A percentile compares a stretch with the other conserved stretches of the same genome.
Evolutionary conservation across 805 yeast species (phyloP).

Genomic region (Citeromyces nyonsensis): DNA sequence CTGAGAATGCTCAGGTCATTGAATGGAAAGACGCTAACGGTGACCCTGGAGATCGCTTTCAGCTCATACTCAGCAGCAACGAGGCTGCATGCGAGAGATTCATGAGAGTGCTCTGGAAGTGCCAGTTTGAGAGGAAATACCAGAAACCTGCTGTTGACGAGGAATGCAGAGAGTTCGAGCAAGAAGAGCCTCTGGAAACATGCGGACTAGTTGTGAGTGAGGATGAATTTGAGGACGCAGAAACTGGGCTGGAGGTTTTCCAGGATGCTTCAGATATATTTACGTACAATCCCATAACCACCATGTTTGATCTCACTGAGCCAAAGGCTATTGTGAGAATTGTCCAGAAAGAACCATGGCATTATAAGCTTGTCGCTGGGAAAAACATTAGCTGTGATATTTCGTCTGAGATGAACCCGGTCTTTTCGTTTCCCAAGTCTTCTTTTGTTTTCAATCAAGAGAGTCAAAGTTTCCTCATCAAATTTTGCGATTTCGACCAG

Average conservation of each 20-base stretch:
- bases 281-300: background rate
- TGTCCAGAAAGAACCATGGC: slow-evolving; percentile 1
- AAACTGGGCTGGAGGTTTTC: background rate
- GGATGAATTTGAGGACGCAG: slow-evolving; percentile 11
- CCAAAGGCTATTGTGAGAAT: background rate
- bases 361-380: slow-evolving; percentile 10
- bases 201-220: slow-evolving; percentile 13
- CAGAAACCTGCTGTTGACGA: slow-evolving; percentile 23
- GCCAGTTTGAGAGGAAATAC: slow-evolving; percentile 68
- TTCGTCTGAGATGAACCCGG: slow-evolving; percentile 40
- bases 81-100: slow-evolving; percentile 45
- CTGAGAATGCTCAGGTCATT: slow-evolving; percentile 40
- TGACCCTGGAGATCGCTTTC: slow-evolving; percentile 75
- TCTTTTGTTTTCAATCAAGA: slow-evolving; percentile 56
- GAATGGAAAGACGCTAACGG: slow-evolving; percentile 77
- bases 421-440: slow-evolving; percentile 37
- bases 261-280: background rate
- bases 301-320: background rate
- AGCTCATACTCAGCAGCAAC: slow-evolving; percentile 60
- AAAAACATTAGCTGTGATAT: slow-evolving; percentile 20
- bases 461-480: slow-evolving; percentile 44
- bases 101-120: slow-evolving; percentile 41
- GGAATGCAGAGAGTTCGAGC: slow-evolving; percentile 14
- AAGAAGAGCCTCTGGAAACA: slow-evolving; percentile 12
- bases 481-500: slow-evolving; percentile 24